Base-by-base conservation (phyloP, 2,329 filamentous ascomycete genomes). In the Exophiala sideris region DNA sequence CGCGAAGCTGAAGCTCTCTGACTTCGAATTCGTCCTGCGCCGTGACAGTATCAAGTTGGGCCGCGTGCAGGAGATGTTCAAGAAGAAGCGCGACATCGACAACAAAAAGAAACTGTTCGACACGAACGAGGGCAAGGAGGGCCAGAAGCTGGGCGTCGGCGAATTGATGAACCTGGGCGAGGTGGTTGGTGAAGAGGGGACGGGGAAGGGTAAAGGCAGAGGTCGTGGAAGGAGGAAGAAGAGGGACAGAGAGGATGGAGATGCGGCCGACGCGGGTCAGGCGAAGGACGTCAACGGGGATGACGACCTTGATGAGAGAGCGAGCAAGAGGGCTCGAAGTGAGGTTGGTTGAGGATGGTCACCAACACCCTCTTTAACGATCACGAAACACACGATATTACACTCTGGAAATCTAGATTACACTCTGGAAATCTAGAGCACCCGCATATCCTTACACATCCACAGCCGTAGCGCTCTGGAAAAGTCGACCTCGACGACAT, bases 1-100 rank as follows among this genome's bases (percentile, higher is more conserved):
- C 1, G 89, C 95, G 66, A 99, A 99, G 75, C 91, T 99, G 74
- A 99, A 99, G 71, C 89, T 95, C 66, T 92, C 96, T 67, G 94
- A 99, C 72, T 96, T 99, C 75, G 91, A 95, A 67, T 99, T 95
- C 72, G 90, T 91, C 36, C 83, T 97, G 63, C 83, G 94, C 32
- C 84, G 88, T 60, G 95, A 97, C 66, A 86, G 88, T 7, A 78
- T 82, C 55, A 95, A 95, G 69, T 78, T 97, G 40, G 94, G 94
- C 45, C 85, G 92, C 66, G 91, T 97, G 50, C 85, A 89, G 68
- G 91, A 96, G 74, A 83, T 95, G 67, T 81, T 96, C 62, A 87
- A 89, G 71, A 91, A 92, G 78, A 90, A 95, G 64, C 86, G 86
- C 68, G 85, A 91, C 67, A 84, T 97, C 59, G 94, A 94, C 69